Evolutionary conservation across 164 flowering plant species (phyloP), one percentile per base, ranked within the genome.

Genomic region (Tinospora cordifolia): DNA sequence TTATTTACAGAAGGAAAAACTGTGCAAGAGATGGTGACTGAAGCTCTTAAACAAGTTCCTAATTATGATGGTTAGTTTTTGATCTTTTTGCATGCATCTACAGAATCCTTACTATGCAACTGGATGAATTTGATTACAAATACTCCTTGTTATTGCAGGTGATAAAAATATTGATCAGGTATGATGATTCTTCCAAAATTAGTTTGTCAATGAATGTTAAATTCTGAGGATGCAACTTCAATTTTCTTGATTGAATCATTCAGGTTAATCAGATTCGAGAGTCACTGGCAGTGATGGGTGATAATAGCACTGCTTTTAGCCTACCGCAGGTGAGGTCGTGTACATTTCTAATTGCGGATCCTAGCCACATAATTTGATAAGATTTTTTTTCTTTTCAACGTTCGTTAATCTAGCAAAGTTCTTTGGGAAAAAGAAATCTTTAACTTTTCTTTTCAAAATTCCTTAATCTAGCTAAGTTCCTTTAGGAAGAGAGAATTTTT

Each of bases 191-290:
- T 46, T 14, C 24, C 4, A 51, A 25, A 66, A 9, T 1, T 62
- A 30, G 59, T 38, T 15, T 27, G 1, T 64, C 67, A 62, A 57
- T 30, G 62, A 62, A 59, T 59, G 51, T 49, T 24, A 25, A 68
- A 27, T 74, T 66, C 60, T 72, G 66, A 67, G 17, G 62, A 59
- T 40, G 27, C 4, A 49, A 46, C 46, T 46, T 69, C 21, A 21
- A 60, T 54, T 54, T 59, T 73, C 36, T 54, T 66, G 24, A 68
- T 69, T 71, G 59, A 30, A 30, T 30, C 36, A 30, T 30, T 75
- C 90, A 94, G 99, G 90, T 95, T 66, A 95, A 95, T 76, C 99
- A 87, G 83, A 95, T 95, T 68, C 88, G 99, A 19, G 96, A 95
- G 24, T 95, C 98, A 40, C 76, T 95, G 76, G 96, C 97, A 67